phyloP scores from a whole-genome alignment of 2,329 filamentous ascomycete species.

The Alternaria sp. region DNA sequence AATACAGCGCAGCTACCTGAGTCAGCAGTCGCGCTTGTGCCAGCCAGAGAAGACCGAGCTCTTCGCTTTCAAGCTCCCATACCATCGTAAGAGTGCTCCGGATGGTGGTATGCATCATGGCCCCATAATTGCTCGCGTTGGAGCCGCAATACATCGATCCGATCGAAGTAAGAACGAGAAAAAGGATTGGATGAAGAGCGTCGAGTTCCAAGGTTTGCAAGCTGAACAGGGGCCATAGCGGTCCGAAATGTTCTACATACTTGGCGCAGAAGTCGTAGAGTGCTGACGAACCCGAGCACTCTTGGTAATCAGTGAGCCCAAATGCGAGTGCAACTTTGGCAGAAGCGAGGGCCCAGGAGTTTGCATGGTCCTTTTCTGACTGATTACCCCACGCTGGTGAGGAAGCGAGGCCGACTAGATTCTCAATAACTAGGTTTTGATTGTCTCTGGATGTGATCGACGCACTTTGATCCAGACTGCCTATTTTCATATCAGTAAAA shows the following conservation, averaged over 20 bases:
- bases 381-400: neutral
- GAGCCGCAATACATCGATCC: neutral
- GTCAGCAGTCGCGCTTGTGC: neutral
- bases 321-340: neutral
- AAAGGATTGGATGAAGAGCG: neutral
- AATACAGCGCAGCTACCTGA: neutral
- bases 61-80: neutral
- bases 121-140: neutral
- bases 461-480: neutral
- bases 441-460: neutral
- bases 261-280: neutral
- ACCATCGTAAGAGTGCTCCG: neutral
- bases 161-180: neutral
- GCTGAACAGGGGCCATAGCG: neutral
- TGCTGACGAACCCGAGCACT: neutral
- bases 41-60: neutral
- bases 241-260: neutral
- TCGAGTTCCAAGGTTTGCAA: neutral
- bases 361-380: neutral
- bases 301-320: neutral
- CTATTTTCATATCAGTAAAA: neutral
- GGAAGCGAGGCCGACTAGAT: neutral
- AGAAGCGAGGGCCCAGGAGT: neutral
- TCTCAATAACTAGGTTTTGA: neutral
- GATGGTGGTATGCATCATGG: neutral